Base-by-base conservation (phyloP, 208 protist species). In the Leishmania major region DNA sequence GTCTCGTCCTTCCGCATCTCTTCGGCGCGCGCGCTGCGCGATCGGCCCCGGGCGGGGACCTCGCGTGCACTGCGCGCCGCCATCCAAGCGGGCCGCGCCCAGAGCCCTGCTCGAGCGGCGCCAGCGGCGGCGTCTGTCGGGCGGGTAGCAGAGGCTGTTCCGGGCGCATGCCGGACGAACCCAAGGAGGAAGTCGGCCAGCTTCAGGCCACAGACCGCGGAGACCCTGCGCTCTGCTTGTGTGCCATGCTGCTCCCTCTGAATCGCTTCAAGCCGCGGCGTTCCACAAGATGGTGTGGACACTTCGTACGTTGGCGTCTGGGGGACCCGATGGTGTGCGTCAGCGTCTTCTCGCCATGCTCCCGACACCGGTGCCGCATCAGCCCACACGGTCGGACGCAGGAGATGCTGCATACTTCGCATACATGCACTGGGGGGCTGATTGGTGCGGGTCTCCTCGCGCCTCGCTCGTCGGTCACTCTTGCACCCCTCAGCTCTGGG, bases 171-270 rank as follows among this genome's bases (percentile, higher is more conserved):
- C 59, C 59, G 28, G 59, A 35, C n/a, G 28, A 64, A 28, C 59
- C n/a, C 22, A 64, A 43, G 43, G 75, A 75, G 60, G 43, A 80
- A 73, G 70, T 57, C 59, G 28, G 28, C 59, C 59, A 13, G 59
- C 59, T 7, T 28, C 59, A 10, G 59, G 59, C n/a, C 22, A 81
- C 45, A 28, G 79, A 0, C 55, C 35, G 49, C 79, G 80, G 70
- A 59, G 43, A 78, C 59, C 59, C 59, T 31, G 59, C 59, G 11
- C 59, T 31, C 59, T 15, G 59, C n/a, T 1, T 31, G 59, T 28
- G 59, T 3, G 28, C 7, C 59, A 35, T 64, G 59, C 59, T 1
- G 8, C 59, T 31, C 59, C 59, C 51, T 55, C 59, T 64, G 59
- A 31, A 17, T 15, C 7, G 28, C 59, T 15, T 64, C 59, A 31